Percentiles rank a stretch among this genome's conserved stretches.
These are phyloP conservation scores for Apiospora pterosperma DNA, from an alignment of 2,329 filamentous ascomycete genomes.

Conservation along the genomic window DNA sequence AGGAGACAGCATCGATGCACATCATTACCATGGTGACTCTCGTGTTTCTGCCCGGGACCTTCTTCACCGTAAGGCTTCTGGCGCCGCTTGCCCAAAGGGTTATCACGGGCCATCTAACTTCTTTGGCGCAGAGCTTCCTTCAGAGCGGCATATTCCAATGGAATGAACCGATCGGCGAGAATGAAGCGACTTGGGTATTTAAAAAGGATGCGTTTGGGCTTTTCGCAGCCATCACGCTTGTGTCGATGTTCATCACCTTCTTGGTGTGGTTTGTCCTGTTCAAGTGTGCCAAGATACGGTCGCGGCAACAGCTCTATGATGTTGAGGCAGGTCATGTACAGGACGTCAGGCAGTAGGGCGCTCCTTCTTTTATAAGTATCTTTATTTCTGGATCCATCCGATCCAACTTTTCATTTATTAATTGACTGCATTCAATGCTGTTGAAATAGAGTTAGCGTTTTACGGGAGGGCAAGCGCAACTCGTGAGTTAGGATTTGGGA, in stretches of 20 bases:
- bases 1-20: slow-evolving; percentile 20
- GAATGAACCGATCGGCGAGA: background rate
- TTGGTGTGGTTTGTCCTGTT: background rate
- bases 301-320: background rate
- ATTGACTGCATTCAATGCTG: no score
- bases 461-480: no score
- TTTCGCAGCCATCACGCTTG: background rate
- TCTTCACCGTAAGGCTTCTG: slow-evolving; percentile 10
- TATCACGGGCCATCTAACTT: background rate
- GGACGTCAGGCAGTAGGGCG: background rate
- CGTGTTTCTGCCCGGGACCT: slow-evolving; percentile 12
- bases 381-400: no score
- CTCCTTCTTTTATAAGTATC: no score
- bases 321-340: background rate
- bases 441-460: no score
- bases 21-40: slow-evolving; percentile 12
- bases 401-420: no score
- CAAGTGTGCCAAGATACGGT: background rate
- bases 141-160: slow-evolving; percentile 6
- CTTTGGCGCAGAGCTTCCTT: slow-evolving; percentile 6
- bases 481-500: no score
- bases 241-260: background rate
- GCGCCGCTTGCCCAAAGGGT: background rate
- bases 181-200: background rate
- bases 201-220: background rate